Evolutionary conservation across 208 protist genomes (phyloP), one percentile per base, ranked within the genome.

Genomic region (Naegleria fowleri): DNA sequence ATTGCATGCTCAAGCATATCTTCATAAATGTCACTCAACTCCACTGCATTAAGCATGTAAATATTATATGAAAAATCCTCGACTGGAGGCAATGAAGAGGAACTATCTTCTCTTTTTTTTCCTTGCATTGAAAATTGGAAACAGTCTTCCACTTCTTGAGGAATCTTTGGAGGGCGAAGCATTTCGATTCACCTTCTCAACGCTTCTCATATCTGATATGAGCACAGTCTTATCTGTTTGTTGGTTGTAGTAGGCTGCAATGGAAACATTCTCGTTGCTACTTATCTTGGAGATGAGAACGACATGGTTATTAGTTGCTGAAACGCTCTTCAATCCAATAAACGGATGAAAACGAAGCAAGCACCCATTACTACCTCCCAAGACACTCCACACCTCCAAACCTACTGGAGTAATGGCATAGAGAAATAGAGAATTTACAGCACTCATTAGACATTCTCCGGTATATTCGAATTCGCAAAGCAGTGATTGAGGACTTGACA

Each of bases 61-160:
- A 88, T 58, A 58, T 88, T 88, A 19, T 88, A 88, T 19, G 41
- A 58, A 58, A 43, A 88, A 13, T 88, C 43, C 36, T 88, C 85
- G 1, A 67, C 55, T 29, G 22, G 2, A 22, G 55, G 55, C 22
- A 29, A 29, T 15, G 5, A 36, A n/a, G 55, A 67, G 11, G 11
- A 29, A 3, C 19, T 15, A 58, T 88, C 85, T 39, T 58, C 41
- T 29, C 55, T 55, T 88, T 48, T 51, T 51, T 38, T 29, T 88
- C 22, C 85, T 58, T 38, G n/a, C n/a, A 19, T 13, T 58, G 41
- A 88, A 88, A 58, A 88, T 88, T 0, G 85, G 85, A 22, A 88
- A 39, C 0, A 88, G 40, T 43, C 16, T 2, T 13, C 39, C 40
- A 43, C 33, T 43, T 25, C 16, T 43, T 43, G 15, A 7, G 29